Base-by-base conservation (phyloP, 345 rosid genomes). In the Leavenworthia alabamica region DNA sequence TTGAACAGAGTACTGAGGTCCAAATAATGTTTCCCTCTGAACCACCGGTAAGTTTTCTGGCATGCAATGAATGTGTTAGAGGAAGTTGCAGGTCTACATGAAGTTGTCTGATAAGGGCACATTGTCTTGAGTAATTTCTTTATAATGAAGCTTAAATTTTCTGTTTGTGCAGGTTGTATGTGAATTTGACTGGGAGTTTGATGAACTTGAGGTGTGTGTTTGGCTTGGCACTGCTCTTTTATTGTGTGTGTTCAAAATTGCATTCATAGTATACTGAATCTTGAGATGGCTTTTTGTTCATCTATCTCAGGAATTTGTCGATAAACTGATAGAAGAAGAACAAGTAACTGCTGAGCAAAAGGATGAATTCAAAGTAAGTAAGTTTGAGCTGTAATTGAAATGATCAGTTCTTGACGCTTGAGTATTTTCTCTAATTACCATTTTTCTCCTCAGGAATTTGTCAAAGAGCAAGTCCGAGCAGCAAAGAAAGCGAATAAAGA, bases 161-260 rank as follows among this genome's bases (percentile, higher is more conserved):
- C 55, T 46, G 20, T 45, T 20, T 64, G 49, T 86, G 81, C 88
- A 94, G 99, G 81, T 90, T 67, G 75, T 94, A 9, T 84, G 97
- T 58, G 96, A 88, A 60, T 94, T 84, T 70, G 99, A 94, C 76
- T 94, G 99, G 99, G 90, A 81, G 56, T 14, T 86, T 19, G 99
- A 94, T 40, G 90, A 88, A 49, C 75, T 86, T 66, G 85, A 94
- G 85, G 99, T 94, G 74, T 56, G 70, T 29, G 60, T 53, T 70
- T 16, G 22, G 53, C 22, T 42, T 60, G 0, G 31, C 37, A 2
- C 20, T 31, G 49, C 52, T 58, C 16, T 4, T 35, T 58, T 19
- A n/a, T n/a, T n/a, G n/a, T n/a, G n/a, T n/a, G n/a, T 8, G 49
- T 46, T 29, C 4, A 3, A 15, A 13, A 35, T 23, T 44, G 43